Base-by-base conservation (phyloP, 768 basidiomycete species). In the Podaxis sp. region DNA sequence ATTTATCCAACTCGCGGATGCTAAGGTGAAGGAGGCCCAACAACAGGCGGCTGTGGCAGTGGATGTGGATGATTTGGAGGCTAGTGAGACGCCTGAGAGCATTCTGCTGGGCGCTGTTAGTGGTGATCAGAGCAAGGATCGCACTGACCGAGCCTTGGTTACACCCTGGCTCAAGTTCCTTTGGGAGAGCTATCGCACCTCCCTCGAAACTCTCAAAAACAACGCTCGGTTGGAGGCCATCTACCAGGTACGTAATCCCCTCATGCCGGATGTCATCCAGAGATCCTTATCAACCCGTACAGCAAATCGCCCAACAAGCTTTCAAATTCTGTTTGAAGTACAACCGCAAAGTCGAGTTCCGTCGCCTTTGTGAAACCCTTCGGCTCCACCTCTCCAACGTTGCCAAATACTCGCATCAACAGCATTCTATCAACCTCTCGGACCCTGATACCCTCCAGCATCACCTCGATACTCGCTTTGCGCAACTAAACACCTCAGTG, bases 111-210 rank as follows among this genome's bases (percentile, higher is more conserved):
- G 92, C 54, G 93, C 94, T 13, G 94, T 99, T 65, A 90, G 91
- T 69, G 94, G 95, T 58, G 82, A 84, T 72, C 92, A 95, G 77
- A 95, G 84, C 79, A 92, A 92, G 79, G 96, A 98, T 75, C 81
- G 96, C 68, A 97, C 95, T 33, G 96, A 99, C 76, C 80, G 96
- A 52, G 92, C 95, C 6, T 84, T 99, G 57, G 95, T 99, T 66
- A 97, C 95, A 0, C 96, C 96, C 0, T 97, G 95, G 89, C 89
- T 99, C 72, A 95, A 96, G 72, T 97, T 98, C 75, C 83, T 95
- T n/a, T 99, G 96, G 95, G 96, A 99, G 81, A 93, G 93, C 68
- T 98, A 98, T 73, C 88, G 96, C 61, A 97, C 94, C 19, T 94
- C 92, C 1, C 80, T 99, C 46, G 96, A 99, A 79, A 95, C 95